Evolutionary conservation across 2,329 filamentous ascomycete genomes (phyloP), one percentile per base, ranked within the genome.

Genomic region (Trichoderma arundinaceum): DNA sequence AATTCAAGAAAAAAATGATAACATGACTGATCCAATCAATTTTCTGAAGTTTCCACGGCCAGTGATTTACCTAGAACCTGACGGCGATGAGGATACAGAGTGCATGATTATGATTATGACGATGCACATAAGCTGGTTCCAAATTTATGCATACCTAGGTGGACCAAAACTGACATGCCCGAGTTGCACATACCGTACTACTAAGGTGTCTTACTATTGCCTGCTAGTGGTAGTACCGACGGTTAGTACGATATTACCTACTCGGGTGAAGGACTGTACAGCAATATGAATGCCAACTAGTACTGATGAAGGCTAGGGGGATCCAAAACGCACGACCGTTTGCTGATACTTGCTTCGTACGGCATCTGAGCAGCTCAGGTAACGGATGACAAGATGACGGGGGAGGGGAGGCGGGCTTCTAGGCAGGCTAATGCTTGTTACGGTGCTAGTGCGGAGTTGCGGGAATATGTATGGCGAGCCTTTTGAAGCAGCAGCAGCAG

Each of bases 181-280:
- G 43, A 60, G 43, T 60, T 33, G 44, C 54, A 35, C 41, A 32
- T 57, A 41, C 53, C n/a, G 38, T 57, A 8, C 53, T 43, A 57
- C 53, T 9, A 22, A 43, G 22, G 1, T 57, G 53, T 57, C 53
- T 57, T 57, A 43, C 22, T 43, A 28, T 43, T 32, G 35, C 35
- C 52, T 53, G 33, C 51, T 53, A 17, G 32, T 32, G 39, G 17
- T 15, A 35, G 52, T 15, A 35, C 12, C 12, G 52, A 41, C 35
- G 52, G 35, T 15, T 7, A 41, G 52, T 54, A 41, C n/a, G 52
- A 22, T 28, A 19, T 41, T 28, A 22, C 35, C 19, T 22, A 10
- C 9, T 38, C n/a, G 33, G 43, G 43, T 17, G 43, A 17, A 44
- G 43, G 43, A 44, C n/a, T 48, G 44, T 3, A 48, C 15, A 43